Percentiles rank a stretch among this genome's conserved stretches.
These are phyloP conservation scores for Aspergillus costaricaensis DNA, from an alignment of 2,329 filamentous ascomycete genomes.

Conservation along the genomic window DNA sequence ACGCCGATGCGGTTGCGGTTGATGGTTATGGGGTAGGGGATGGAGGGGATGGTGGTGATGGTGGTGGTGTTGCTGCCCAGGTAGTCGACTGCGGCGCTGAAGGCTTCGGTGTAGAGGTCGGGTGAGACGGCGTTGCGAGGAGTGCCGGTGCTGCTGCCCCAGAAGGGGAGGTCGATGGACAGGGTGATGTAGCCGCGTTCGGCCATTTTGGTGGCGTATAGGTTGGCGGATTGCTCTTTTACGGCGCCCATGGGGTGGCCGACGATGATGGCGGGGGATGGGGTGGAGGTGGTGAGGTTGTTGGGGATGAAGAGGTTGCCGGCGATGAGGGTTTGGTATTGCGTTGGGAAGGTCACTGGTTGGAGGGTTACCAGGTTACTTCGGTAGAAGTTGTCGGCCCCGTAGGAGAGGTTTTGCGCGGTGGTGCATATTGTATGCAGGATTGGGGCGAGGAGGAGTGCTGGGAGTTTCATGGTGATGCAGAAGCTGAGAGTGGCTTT, in stretches of 20 bases:
- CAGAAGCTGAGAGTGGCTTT: no score
- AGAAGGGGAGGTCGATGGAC: conserved; percentile 26
- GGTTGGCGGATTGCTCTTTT: conserved; percentile 31
- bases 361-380: conserved; percentile 22
- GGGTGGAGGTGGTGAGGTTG: conserved; percentile 11
- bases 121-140: conserved; percentile 28
- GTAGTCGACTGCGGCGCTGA: conserved; percentile 31
- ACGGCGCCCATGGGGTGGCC: conserved; percentile 30
- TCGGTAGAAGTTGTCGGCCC: conserved; percentile 29
- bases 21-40: conserved; percentile 14
- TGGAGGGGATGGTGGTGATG: no score
- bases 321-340: conserved; percentile 20
- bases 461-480: no score
- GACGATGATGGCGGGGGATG: conserved; percentile 24
- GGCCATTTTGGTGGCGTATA: conserved; percentile 27
- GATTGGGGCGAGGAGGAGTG: no score
- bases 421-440: no score
- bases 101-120: conserved; percentile 27
- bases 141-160: conserved; percentile 27
- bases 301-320: conserved; percentile 26
- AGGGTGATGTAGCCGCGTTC: conserved; percentile 29
- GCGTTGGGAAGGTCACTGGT: conserved; percentile 21
- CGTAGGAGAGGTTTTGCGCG: conserved; percentile 28
- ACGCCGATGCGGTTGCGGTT: conserved; percentile 30
- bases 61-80: conserved; percentile 16